These are phyloP conservation scores for Leishmania arabica DNA, from an alignment of 208 protist species.

Conservation along the genomic window DNA sequence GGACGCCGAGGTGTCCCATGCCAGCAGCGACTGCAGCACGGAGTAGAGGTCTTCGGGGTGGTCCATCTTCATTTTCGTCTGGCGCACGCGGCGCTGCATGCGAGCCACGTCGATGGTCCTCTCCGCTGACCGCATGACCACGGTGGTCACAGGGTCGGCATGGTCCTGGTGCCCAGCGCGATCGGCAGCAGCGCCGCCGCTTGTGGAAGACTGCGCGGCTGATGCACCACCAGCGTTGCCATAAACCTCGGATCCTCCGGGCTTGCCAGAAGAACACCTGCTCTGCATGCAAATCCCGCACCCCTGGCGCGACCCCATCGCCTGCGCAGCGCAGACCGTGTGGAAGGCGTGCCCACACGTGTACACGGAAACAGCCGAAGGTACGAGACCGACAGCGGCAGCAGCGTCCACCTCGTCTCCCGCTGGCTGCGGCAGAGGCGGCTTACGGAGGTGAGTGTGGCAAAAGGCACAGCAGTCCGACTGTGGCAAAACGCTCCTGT, in stretches of 20 bases:
- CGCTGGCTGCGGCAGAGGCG: not conserved
- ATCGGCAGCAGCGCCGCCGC: not conserved
- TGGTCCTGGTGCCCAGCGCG: not conserved
- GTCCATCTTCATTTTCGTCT: slow-evolving; percentile 32
- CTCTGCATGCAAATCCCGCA: slow-evolving; percentile 18
- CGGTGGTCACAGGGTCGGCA: not conserved
- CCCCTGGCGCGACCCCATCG: slow-evolving; percentile 5
- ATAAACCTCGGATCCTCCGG: not conserved
- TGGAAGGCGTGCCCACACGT: slow-evolving; percentile 82
- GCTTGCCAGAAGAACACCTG: slow-evolving; percentile 8
- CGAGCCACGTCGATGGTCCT: slow-evolving; percentile 13
- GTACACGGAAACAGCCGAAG: slow-evolving; percentile 57
- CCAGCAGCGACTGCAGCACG: slow-evolving; percentile 34
- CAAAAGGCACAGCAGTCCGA: slow-evolving; percentile 72
- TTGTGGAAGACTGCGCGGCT: not conserved
- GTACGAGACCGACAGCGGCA: not conserved
- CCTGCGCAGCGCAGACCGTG: slow-evolving; percentile 41
- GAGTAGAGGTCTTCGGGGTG: slow-evolving; percentile 31
- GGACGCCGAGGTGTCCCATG: slow-evolving; percentile 13
- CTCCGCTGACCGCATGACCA: not conserved
- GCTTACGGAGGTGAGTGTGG: slow-evolving; percentile 30
- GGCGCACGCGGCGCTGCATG: slow-evolving; percentile 35
- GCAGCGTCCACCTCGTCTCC: not conserved
- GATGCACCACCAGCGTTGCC: not conserved
- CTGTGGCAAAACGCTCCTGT: slow-evolving; percentile 47